Conservation (phyloP, 768 basidiomycete genomes). For the Rhodotorula diobovata region DNA sequence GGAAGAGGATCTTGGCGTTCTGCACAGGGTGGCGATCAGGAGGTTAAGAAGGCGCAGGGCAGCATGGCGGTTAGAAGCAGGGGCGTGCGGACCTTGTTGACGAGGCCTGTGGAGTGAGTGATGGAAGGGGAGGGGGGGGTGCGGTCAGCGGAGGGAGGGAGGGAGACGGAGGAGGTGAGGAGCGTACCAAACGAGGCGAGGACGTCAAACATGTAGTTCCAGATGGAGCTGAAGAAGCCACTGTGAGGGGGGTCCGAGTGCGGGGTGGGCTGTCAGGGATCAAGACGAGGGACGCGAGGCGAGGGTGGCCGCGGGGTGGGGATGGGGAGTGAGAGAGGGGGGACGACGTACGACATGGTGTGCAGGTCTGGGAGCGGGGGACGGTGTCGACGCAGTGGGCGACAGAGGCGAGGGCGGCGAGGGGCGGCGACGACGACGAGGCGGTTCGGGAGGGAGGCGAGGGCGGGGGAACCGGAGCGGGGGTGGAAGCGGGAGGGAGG, state of each 20-base stretch:
- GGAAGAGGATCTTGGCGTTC: conserved; percentile 99
- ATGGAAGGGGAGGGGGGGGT: not conserved
- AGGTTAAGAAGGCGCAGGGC: not conserved
- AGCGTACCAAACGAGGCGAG: conserved; percentile 82
- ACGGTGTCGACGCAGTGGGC: too few relatives aligned
- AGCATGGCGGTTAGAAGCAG: not conserved
- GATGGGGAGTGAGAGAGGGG: too few relatives aligned
- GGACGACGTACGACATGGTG: not conserved
- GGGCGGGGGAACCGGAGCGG: too few relatives aligned
- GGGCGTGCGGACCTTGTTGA: conserved; percentile 37
- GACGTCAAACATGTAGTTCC: conserved; percentile 96
- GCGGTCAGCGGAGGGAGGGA: not conserved
- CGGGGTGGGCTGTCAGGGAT: not conserved
- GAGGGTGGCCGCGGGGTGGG: not conserved
- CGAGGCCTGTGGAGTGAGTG: conserved; percentile 30
- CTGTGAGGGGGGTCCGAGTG: not conserved
- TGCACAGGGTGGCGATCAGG: conserved; percentile 45
- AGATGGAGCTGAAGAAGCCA: conserved; percentile 61
- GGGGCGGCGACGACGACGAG: too few relatives aligned
- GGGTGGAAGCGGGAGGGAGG: too few relatives aligned
- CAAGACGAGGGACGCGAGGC: not conserved
- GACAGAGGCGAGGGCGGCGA: too few relatives aligned
- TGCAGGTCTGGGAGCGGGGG: too few relatives aligned
- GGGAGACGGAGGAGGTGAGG: not conserved
- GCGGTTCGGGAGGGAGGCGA: too few relatives aligned